Percentiles rank a stretch among this genome's conserved stretches.
Conservation (phyloP, 2,329 filamentous ascomycete species). For the Paecilomyces formosus region DNA sequence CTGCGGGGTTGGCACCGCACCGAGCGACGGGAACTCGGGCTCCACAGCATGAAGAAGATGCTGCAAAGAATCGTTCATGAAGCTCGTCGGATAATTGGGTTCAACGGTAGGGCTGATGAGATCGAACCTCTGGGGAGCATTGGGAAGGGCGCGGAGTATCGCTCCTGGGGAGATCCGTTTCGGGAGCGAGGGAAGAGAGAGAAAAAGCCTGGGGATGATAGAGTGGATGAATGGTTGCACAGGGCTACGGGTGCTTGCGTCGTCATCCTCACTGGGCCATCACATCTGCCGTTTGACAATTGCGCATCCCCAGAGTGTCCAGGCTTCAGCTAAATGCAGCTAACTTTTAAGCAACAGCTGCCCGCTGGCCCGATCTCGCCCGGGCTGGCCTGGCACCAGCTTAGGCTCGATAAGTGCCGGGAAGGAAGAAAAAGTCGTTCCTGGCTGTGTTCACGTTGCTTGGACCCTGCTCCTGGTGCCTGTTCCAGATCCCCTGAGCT, state of each 20-base stretch:
- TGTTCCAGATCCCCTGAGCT: neutral
- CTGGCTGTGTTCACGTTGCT: neutral
- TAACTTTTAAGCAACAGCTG: neutral
- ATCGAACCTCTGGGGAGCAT: neutral
- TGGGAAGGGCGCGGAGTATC: neutral
- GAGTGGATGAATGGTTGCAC: neutral
- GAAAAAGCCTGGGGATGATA: neutral
- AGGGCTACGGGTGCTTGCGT: neutral
- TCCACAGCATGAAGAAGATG: constrained; percentile 8
- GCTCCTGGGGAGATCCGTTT: neutral
- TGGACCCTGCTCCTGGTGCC: neutral
- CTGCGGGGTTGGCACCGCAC: constrained; percentile 5
- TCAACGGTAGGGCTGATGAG: neutral
- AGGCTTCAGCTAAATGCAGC: neutral
- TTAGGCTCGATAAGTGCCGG: neutral
- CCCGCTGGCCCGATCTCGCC: neutral
- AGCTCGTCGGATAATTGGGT: neutral
- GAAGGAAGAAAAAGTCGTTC: neutral
- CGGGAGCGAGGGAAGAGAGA: neutral
- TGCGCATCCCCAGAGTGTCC: neutral
- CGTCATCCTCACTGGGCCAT: neutral
- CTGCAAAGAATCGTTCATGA: constrained; percentile 9
- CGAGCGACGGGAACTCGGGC: constrained; percentile 5
- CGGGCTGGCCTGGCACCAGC: neutral
- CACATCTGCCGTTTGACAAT: neutral